phyloP scores from a whole-genome alignment of 176 grass and related monocot species.

The Zea luxurians region DNA sequence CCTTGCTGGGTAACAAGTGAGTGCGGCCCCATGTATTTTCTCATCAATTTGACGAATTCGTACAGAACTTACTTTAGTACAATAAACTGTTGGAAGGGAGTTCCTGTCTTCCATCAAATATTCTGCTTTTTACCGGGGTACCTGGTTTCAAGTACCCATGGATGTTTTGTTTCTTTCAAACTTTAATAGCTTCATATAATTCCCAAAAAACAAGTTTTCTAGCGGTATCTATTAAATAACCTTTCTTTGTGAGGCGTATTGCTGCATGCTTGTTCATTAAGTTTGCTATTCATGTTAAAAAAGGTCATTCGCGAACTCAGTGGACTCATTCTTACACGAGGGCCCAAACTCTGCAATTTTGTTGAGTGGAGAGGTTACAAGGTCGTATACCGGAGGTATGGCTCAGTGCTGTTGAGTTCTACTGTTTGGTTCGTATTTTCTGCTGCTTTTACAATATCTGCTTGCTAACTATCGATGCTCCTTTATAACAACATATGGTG shows the following conservation, averaged over 20 bases:
- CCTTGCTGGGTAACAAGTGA: not conserved
- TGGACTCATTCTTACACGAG: constrained; percentile 82
- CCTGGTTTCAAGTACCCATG: not conserved
- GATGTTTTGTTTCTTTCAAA: too few relatives aligned
- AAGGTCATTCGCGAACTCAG: constrained; percentile 95
- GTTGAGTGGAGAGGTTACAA: constrained; percentile 97
- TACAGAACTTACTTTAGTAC: not conserved
- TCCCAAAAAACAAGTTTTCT: not conserved
- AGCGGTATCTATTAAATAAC: not conserved
- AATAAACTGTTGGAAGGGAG: not conserved
- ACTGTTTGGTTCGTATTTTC: not conserved
- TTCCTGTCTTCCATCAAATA: not conserved
- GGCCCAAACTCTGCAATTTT: constrained; percentile 95
- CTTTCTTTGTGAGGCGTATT: constrained; percentile 6
- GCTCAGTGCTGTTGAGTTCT: not conserved
- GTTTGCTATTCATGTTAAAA: constrained; percentile 26
- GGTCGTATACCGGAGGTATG: constrained; percentile 94
- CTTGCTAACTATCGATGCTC: constrained; percentile 23
- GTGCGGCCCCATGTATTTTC: not conserved
- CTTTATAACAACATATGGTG: constrained; percentile 22
- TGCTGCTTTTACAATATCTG: constrained; percentile 15
- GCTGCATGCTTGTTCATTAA: constrained; percentile 12
- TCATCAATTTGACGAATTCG: not conserved
- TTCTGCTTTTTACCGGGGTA: not conserved
- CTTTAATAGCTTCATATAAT: not conserved